Evolutionary conservation across 148 eudicot genomes (phyloP).

Genomic region (Beta vulgaris): DNA sequence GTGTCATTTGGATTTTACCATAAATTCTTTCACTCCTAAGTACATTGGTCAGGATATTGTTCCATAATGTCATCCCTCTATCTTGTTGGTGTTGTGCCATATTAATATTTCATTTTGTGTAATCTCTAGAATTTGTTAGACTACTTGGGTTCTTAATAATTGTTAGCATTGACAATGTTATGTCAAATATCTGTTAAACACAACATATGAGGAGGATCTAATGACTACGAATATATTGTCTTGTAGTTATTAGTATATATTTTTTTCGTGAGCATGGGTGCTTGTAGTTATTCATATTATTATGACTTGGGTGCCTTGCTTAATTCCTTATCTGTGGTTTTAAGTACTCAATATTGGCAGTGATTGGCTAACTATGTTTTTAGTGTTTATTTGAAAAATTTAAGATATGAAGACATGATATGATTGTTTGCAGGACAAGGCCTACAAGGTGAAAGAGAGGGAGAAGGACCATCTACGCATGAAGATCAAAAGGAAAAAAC

Average conservation of each 20-base stretch:
- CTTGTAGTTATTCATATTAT: neutral
- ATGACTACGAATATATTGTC: no score
- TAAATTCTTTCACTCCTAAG: no score
- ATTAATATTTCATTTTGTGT: neutral
- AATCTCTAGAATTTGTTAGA: neutral
- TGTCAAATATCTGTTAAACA: neutral
- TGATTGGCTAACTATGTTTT: neutral
- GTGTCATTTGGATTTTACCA: neutral
- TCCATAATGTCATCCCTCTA: no score
- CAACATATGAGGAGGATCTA: no score
- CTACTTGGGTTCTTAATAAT: neutral
- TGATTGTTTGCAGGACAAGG: no score
- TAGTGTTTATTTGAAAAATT: neutral
- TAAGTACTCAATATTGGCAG: neutral
- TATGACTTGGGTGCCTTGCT: neutral
- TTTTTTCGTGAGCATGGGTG: neutral
- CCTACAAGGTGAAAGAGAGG: no score
- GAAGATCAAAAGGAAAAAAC: no score
- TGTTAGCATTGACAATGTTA: neutral
- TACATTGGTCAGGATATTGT: neutral
- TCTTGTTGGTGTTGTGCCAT: no score
- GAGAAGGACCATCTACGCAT: no score
- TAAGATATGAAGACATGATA: no score
- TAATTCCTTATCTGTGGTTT: neutral
- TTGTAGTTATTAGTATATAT: neutral